These are phyloP conservation scores for Rhinocladiella mackenziei DNA, from an alignment of 2,329 filamentous ascomycete genomes.

Conservation along the genomic window DNA sequence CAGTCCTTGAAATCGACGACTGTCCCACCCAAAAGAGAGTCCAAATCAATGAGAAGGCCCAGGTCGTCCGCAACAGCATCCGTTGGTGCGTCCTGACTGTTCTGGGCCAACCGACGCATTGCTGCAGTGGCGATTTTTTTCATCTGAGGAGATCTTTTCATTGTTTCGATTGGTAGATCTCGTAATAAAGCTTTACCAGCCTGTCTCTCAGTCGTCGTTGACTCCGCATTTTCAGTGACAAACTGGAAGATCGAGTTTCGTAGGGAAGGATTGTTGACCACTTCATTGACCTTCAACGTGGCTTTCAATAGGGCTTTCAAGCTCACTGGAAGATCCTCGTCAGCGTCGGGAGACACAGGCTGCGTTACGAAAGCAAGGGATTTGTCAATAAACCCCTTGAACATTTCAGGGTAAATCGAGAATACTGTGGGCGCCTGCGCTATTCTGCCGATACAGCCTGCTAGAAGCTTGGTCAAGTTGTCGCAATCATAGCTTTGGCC, in stretches of 20 bases:
- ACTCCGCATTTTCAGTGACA: background rate
- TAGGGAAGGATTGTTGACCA: conserved; percentile 6
- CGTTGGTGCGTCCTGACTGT: background rate
- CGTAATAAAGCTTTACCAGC: conserved; percentile 5
- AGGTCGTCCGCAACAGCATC: conserved; percentile 10
- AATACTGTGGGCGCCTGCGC: conserved; percentile 11
- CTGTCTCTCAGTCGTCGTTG: background rate
- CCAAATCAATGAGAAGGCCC: conserved; percentile 10
- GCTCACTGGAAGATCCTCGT: background rate
- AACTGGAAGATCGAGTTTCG: conserved; percentile 9
- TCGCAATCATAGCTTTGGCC: conserved; percentile 10
- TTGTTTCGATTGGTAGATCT: conserved; percentile 1
- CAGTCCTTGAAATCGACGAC: conserved; percentile 14
- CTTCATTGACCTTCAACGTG: conserved; percentile 7
- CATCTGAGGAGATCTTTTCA: conserved; percentile 13
- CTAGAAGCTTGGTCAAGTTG: conserved; percentile 6
- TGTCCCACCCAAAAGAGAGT: conserved; percentile 3
- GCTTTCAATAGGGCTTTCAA: conserved; percentile 6
- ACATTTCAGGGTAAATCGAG: conserved; percentile 7
- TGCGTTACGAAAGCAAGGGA: conserved; percentile 1
- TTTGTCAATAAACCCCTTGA: conserved; percentile 1
- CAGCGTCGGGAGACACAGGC: background rate
- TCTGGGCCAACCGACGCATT: conserved; percentile 1
- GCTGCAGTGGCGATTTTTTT: conserved; percentile 9
- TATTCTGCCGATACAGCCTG: conserved; percentile 18